Conservation (phyloP, 2,329 filamentous ascomycete species). For the Phialemonium atrogriseum region DNA sequence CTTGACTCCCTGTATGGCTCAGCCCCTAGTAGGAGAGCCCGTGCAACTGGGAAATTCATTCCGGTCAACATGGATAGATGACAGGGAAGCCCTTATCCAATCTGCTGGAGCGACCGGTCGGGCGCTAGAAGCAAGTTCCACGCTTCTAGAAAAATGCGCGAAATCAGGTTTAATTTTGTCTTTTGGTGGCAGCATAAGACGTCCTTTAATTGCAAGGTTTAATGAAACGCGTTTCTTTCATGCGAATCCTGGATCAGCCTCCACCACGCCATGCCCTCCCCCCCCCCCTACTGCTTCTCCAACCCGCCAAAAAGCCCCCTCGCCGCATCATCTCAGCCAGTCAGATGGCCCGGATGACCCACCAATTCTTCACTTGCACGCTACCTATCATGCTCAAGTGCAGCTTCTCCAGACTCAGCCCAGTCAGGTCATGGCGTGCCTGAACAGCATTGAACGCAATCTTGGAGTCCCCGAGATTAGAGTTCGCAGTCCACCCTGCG, state of each 20-base stretch:
- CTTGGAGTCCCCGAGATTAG: conserved; percentile 2
- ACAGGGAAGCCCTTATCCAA: neutral
- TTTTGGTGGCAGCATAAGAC: conserved; percentile 32
- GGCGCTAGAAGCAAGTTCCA: conserved; percentile 25
- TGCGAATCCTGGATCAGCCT: conserved; percentile 27
- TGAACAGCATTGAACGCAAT: conserved; percentile 2
- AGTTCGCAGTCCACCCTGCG: neutral
- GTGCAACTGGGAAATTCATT: neutral
- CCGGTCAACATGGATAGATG: neutral
- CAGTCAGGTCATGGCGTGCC: neutral
- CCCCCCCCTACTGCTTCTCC: conserved; percentile 1
- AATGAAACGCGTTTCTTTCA: conserved; percentile 36
- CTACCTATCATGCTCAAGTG: no score
- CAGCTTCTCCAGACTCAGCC: no score
- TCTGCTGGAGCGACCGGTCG: conserved; percentile 3
- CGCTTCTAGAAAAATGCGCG: conserved; percentile 27
- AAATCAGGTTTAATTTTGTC: conserved; percentile 19
- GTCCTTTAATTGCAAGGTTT: conserved; percentile 39
- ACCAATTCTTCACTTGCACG: no score
- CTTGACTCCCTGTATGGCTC: neutral
- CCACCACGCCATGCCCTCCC: conserved; percentile 10
- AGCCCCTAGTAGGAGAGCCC: neutral
- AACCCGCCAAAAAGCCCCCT: conserved; percentile 1
- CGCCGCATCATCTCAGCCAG: conserved; percentile 1
- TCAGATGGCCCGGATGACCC: neutral